A percentile compares a stretch with the other conserved stretches of the same genome.
Evolutionary conservation across 2,329 filamentous ascomycete genomes (phyloP).

Genomic region (Myriosclerotinia curreyana): DNA sequence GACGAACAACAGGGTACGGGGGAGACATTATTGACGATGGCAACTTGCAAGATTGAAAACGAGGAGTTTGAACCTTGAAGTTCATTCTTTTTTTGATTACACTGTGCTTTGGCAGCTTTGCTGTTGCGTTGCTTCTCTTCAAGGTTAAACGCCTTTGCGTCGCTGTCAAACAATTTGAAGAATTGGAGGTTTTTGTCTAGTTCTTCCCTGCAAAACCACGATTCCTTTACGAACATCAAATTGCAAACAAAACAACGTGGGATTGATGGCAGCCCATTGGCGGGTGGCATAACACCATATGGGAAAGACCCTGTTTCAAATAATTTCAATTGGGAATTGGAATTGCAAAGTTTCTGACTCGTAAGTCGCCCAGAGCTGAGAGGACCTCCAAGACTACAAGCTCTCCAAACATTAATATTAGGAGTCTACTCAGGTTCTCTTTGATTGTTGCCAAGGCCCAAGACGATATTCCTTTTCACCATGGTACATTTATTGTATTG

Average conservation of each 20-base stretch:
- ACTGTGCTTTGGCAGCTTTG: conserved; percentile 2
- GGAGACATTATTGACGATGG: conserved; percentile 2
- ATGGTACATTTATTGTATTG: conserved; percentile 1
- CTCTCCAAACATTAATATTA: not conserved
- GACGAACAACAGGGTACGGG: conserved; percentile 6
- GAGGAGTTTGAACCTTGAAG: not conserved
- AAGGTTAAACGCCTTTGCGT: not conserved
- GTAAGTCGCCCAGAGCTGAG: not conserved
- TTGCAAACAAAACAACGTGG: conserved; percentile 12
- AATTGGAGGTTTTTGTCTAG: not conserved
- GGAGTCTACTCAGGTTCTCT: not conserved
- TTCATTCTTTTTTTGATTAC: not conserved
- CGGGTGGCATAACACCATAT: not conserved
- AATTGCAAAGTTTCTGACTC: conserved; percentile 6
- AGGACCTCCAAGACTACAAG: not conserved
- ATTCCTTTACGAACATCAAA: conserved; percentile 12
- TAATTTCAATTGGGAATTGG: not conserved
- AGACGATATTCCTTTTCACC: conserved; percentile 8
- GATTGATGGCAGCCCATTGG: not conserved
- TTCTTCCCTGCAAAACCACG: conserved; percentile 3
- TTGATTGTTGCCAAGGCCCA: conserved; percentile 7
- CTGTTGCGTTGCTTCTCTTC: not conserved
- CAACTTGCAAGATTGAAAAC: not conserved
- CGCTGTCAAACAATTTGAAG: conserved; percentile 14
- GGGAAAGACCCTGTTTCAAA: conserved; percentile 8